Evolutionary conservation across 805 yeast species (phyloP).

Genomic region (Hanseniaspora jakobsenii): DNA sequence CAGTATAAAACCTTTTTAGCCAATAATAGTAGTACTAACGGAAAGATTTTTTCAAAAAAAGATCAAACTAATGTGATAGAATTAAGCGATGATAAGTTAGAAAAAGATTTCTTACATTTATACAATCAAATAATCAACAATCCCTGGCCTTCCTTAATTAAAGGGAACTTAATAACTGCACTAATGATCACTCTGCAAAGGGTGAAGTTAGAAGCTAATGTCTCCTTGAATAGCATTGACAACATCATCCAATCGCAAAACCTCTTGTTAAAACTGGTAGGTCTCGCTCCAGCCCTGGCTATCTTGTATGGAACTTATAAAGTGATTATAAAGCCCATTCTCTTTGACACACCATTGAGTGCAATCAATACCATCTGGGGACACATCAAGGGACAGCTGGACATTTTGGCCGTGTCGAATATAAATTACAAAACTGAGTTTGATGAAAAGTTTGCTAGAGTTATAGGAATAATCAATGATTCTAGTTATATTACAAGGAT

Average conservation of each 20-base stretch:
- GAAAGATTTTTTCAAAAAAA: too few species aligned
- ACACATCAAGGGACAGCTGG: conserved; percentile 14
- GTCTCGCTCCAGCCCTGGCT: conserved; percentile 68
- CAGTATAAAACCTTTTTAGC: conserved; percentile 51
- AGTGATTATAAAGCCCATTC: conserved; percentile 20
- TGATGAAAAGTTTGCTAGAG: too few species aligned
- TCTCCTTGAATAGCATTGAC: conserved; percentile 85
- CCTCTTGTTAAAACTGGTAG: conserved; percentile 83
- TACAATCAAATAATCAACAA: conserved; percentile 64
- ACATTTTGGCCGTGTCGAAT: conserved; percentile 30
- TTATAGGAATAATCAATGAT: neutral
- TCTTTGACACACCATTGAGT: conserved; percentile 12
- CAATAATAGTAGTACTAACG: conserved; percentile 19
- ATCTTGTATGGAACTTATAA: conserved; percentile 39
- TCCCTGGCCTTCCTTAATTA: conserved; percentile 50
- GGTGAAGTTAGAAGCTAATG: conserved; percentile 86
- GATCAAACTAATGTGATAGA: too few species aligned
- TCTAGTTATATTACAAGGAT: too few species aligned
- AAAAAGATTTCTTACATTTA: conserved; percentile 48
- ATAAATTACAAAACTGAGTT: conserved; percentile 17
- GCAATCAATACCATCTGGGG: neutral
- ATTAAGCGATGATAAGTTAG: conserved; percentile 49
- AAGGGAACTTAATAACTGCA: conserved; percentile 65
- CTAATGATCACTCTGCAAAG: conserved; percentile 87
- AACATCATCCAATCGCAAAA: conserved; percentile 81